A percentile compares a stretch with the other conserved stretches of the same genome.
These are phyloP conservation scores for Orbilia brochopaga DNA, from an alignment of 2,329 filamentous ascomycete species.

Conservation along the genomic window DNA sequence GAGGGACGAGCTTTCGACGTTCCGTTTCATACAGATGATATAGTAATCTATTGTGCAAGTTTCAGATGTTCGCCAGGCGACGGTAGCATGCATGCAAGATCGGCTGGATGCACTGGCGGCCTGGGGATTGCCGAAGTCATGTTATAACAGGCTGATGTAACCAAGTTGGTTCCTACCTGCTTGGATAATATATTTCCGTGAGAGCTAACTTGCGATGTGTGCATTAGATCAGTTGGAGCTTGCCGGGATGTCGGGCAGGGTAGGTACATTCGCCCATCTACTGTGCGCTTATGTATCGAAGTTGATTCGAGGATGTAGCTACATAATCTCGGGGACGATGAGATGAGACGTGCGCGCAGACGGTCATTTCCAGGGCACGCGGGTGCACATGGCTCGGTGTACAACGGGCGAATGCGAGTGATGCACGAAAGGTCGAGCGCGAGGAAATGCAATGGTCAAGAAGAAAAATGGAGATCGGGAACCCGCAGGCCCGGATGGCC, in stretches of 20 bases:
- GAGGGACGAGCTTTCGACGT: no score
- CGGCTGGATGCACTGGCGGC: background rate
- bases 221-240: no score
- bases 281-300: no score
- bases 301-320: no score
- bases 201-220: no score
- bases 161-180: background rate
- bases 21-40: conserved; percentile 16
- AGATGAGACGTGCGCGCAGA: background rate
- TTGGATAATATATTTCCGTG: no score
- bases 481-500: conserved; percentile 34
- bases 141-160: conserved; percentile 1
- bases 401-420: conserved; percentile 10
- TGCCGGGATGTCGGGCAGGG: background rate
- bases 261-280: background rate
- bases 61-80: conserved; percentile 8
- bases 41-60: conserved; percentile 11
- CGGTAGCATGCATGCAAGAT: background rate
- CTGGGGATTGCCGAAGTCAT: background rate
- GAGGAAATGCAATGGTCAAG: conserved; percentile 7
- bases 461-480: conserved; percentile 22
- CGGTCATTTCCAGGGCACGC: conserved; percentile 7
- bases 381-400: conserved; percentile 12
- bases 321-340: no score
- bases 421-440: background rate